phyloP scores from a whole-genome alignment of 495 filamentous ascomycete genomes.

The Aspergillus campestris region DNA sequence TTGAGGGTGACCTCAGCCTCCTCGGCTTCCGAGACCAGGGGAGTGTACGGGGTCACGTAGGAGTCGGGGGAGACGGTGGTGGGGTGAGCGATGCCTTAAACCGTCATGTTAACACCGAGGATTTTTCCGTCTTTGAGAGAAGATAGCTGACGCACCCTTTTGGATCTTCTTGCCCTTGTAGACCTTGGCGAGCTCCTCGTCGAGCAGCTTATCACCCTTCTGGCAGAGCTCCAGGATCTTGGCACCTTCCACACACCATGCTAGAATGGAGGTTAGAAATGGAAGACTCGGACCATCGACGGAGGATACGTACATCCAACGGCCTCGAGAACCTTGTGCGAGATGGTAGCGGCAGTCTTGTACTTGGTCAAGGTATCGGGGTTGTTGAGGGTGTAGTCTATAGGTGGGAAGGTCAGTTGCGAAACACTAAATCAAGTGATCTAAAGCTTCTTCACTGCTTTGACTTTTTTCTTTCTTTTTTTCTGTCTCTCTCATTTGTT shows the following conservation, averaged over 20 bases:
- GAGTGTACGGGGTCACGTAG: constrained; percentile 95
- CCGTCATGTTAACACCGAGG: constrained; percentile 10
- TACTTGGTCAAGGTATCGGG: constrained; percentile 98
- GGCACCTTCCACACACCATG: constrained; percentile 71
- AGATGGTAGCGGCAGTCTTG: constrained; percentile 90
- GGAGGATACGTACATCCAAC: constrained; percentile 49
- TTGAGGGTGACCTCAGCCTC: constrained; percentile 75
- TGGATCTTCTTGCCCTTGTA: constrained; percentile 95
- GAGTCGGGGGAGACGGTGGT: constrained; percentile 92
- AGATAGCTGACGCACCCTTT: constrained; percentile 56
- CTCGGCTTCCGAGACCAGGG: constrained; percentile 71
- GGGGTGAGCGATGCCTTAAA: constrained; percentile 75
- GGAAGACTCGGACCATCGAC: background rate
- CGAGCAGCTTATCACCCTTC: constrained; percentile 88
- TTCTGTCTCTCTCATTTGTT: background rate
- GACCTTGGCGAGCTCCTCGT: constrained; percentile 88
- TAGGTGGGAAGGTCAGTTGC: constrained; percentile 11
- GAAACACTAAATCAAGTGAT: background rate
- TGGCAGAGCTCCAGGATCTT: constrained; percentile 92
- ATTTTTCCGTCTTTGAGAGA: background rate
- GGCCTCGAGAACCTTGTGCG: constrained; percentile 84
- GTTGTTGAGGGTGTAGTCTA: constrained; percentile 93
- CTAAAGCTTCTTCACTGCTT: too few species aligned
- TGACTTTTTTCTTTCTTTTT: too few species aligned
- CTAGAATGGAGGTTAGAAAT: constrained; percentile 34